A percentile compares a stretch with the other conserved stretches of the same genome.
Evolutionary conservation across 164 flowering plant species (phyloP).

Genomic region (Berberis thunbergii): DNA sequence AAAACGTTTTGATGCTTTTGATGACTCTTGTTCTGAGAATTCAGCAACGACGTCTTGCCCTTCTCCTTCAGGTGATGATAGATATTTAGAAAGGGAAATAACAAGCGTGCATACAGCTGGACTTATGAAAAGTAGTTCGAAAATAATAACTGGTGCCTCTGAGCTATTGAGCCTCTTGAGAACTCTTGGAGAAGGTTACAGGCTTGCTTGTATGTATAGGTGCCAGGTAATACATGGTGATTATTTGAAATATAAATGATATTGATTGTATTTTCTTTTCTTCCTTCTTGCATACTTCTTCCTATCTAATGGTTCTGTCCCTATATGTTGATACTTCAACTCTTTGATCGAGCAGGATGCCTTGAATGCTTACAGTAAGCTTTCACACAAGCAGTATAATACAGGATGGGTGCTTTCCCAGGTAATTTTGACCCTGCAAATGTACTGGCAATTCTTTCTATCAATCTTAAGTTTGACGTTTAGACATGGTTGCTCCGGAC

Average conservation of each 20-base stretch:
- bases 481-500: neutral
- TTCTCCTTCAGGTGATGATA: slow-evolving; percentile 37
- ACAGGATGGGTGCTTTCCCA: slow-evolving; percentile 98
- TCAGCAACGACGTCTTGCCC: slow-evolving; percentile 30
- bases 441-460: neutral
- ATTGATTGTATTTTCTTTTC: neutral
- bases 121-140: slow-evolving; percentile 24
- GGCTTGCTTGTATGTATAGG: slow-evolving; percentile 67
- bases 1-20: slow-evolving; percentile 42
- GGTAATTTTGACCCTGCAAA: slow-evolving; percentile 30
- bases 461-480: neutral
- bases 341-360: slow-evolving; percentile 54
- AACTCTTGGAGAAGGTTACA: slow-evolving; percentile 79
- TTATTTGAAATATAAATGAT: no score
- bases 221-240: slow-evolving; percentile 58
- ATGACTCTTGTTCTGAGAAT: slow-evolving; percentile 48
- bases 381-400: slow-evolving; percentile 77
- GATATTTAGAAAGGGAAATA: slow-evolving; percentile 45
- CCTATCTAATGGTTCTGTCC: neutral
- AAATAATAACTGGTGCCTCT: slow-evolving; percentile 36
- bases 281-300: neutral
- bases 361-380: slow-evolving; percentile 59
- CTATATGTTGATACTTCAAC: slow-evolving; percentile 2
- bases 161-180: slow-evolving; percentile 69
- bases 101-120: slow-evolving; percentile 24